These are phyloP conservation scores for Polygonum maritimum DNA, from an alignment of 148 eudicot species.

Conservation along the genomic window DNA sequence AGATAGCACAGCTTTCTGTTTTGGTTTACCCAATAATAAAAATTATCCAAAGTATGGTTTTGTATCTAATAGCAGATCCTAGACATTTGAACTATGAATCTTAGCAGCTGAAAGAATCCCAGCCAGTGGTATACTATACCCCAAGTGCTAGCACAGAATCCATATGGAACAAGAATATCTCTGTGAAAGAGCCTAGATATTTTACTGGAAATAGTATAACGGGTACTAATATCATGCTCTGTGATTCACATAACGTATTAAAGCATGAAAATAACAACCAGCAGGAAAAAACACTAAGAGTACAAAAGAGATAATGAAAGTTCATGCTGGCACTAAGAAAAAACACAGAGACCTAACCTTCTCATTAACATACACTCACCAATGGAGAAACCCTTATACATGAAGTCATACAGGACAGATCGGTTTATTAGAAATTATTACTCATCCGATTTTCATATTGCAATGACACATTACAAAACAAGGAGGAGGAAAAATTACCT, in stretches of 20 bases:
- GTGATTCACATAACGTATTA: background rate
- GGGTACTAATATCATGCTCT: background rate
- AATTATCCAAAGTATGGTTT: background rate
- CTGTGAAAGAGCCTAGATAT: background rate
- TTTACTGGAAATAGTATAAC: background rate
- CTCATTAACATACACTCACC: background rate
- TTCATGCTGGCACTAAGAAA: background rate
- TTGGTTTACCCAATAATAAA: background rate
- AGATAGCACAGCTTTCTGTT: background rate
- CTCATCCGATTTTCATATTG: background rate
- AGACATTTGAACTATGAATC: background rate
- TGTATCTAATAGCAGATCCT: background rate
- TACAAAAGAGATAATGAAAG: background rate
- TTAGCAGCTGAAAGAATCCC: background rate
- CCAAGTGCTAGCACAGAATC: background rate
- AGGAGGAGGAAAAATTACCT: constrained; percentile 34
- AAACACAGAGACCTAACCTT: background rate
- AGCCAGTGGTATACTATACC: background rate
- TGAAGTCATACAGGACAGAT: no score
- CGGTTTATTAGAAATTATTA: background rate
- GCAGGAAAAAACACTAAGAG: no score
- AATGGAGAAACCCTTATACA: background rate
- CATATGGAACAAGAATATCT: background rate
- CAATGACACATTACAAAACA: background rate
- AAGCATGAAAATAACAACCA: background rate